These are phyloP conservation scores for Trichoderma sp. DNA, from an alignment of 2,329 filamentous ascomycete species.

Conservation along the genomic window DNA sequence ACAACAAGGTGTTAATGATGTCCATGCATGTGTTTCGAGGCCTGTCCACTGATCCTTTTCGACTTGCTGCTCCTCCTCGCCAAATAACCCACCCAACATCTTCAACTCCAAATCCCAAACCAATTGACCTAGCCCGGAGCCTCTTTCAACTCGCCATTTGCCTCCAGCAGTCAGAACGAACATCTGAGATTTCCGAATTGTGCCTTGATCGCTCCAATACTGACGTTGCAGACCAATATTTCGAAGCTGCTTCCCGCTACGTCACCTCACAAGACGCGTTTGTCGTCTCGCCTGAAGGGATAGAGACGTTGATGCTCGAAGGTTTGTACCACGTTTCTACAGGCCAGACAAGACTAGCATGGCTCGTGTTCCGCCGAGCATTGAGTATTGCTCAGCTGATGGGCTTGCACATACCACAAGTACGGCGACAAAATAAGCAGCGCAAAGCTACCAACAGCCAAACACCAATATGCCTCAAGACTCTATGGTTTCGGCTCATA, in stretches of 20 bases:
- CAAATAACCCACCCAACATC: background rate
- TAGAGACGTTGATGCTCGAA: constrained; percentile 2
- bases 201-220: background rate
- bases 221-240: background rate
- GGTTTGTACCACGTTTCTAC: background rate
- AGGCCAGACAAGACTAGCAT: background rate
- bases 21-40: constrained; percentile 14
- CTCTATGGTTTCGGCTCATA: constrained; percentile 43
- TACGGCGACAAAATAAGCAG: background rate
- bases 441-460: background rate
- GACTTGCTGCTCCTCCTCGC: background rate
- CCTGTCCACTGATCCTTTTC: background rate
- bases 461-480: background rate
- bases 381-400: background rate
- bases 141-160: constrained; percentile 11
- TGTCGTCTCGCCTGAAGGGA: background rate
- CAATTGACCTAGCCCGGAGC: background rate
- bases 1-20: constrained; percentile 2
- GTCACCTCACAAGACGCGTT: constrained; percentile 10
- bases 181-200: background rate
- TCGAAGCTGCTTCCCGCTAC: constrained; percentile 3
- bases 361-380: constrained; percentile 1
- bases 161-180: background rate
- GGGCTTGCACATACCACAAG: constrained; percentile 1
- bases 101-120: background rate